Base-by-base conservation (phyloP, 1,284 basidiomycete species). In the Ceratobasidium sp. region DNA sequence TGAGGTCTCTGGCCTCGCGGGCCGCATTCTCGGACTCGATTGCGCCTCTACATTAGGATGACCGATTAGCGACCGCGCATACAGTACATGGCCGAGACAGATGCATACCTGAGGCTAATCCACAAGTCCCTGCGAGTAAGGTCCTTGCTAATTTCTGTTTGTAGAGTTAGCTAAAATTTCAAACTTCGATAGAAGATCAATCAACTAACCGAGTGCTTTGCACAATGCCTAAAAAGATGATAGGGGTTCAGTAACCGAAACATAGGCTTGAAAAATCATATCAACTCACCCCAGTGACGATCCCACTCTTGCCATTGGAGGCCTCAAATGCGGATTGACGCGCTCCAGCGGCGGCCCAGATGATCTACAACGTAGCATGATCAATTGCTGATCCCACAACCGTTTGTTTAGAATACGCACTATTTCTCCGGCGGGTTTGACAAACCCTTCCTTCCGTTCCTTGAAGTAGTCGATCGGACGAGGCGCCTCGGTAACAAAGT, bases 271-370 rank as follows among this genome's bases (percentile, higher is more conserved):
- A 6, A 23, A 13, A 26, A 12, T 33, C 7, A n/a, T 13, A 20
- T 23, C 13, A 56, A n/a, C 73, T 62, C 44, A 75, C 73, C 20
- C 66, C 56, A 4, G 74, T 77, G 3, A 77, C 64, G 17, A 77
- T 67, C n/a, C 74, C 74, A 33, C 66, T 23, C 64, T 59, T 57
- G 10, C 28, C 74, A 6, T 33, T 26, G 5, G n/a, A 77, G 12
- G 74, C 64, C n/a, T 77, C 74, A 48, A 67, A 77, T 12, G 74
- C 74, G 26, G 26, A 23, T 42, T 77, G 74, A 6, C 50, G 23
- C 12, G 64, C 54, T 4, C 74, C 74, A 40, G 74, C 42, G 7
- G 33, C 74, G 9, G 74, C 74, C 74, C 64, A 77, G 28, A 77
- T 33, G 42, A 57, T 68, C 74, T 77, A 57, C 17, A 56, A 28